Evolutionary conservation across 345 rosid species (phyloP), one percentile per base, ranked within the genome.

Genomic region (Anastatica hierochuntica): DNA sequence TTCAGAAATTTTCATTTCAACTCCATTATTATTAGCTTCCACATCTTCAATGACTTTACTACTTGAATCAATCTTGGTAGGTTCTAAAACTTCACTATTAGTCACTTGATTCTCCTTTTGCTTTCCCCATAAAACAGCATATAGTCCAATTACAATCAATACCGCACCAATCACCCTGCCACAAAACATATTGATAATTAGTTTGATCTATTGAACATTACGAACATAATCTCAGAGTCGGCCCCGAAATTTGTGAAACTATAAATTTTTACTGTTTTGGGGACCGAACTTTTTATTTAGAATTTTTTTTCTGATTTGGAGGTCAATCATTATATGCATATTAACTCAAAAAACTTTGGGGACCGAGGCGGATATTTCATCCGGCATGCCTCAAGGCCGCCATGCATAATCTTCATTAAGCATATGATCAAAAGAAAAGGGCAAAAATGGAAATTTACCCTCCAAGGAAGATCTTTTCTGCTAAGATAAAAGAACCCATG

Each of bases 51-150:
- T 40, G 20, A 21, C 39, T 47, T 16, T 36, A 34, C 62, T 31
- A 50, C 14, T 38, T 13, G 49, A 13, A 10, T 62, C 33, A 16
- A 5, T 38, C 39, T 48, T 49, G 10, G 20, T 6, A 2, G 31
- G 58, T 48, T 48, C 63, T 34, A 34, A 33, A 24, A 43, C 45
- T 21, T 36, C 57, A 49, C 48, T 31, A 10, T 26, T 18, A 16
- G 65, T 53, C 37, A 34, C 35, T 15, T 43, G 26, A 41, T 61
- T 63, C 67, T 88, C 90, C 49, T 74, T 77, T 57, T 77, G 71
- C 36, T 83, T 81, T 13, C 88, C 92, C 97, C 95, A 88, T 14
- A 88, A 63, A n/a, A 84, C 83, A 7, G 84, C 47, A 31, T 84
- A 84, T 6, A 88, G 56, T 11, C 97, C 97, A 12, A 65, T 50